These are phyloP conservation scores for Pseudozyma sp. DNA, from an alignment of 1,284 basidiomycete genomes.

Conservation along the genomic window DNA sequence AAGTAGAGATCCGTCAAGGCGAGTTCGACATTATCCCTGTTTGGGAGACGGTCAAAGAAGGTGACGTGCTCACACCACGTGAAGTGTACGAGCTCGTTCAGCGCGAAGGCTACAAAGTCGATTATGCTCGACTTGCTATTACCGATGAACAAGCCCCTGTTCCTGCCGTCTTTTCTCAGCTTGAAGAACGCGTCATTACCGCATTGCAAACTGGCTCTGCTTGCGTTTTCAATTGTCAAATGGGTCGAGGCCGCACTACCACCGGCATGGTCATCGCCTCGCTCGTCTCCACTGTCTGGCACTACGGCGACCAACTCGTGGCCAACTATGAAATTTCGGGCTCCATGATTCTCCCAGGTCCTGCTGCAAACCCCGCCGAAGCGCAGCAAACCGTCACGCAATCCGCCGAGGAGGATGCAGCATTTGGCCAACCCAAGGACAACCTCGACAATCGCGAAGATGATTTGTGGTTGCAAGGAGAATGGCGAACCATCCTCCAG, in stretches of 20 bases:
- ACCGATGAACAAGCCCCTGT: slow-evolving; percentile 69
- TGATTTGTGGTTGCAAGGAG: slow-evolving; percentile 75
- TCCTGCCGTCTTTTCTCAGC: slow-evolving; percentile 64
- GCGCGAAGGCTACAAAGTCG: slow-evolving; percentile 64
- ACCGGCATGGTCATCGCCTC: slow-evolving; percentile 68
- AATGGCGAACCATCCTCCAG: slow-evolving; percentile 96
- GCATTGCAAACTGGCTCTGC: slow-evolving; percentile 58
- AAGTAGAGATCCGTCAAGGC: slow-evolving; percentile 91
- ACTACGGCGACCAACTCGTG: slow-evolving; percentile 54
- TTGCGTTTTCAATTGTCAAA: slow-evolving; percentile 68
- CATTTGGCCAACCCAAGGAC: slow-evolving; percentile 45
- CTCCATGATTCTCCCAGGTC: slow-evolving; percentile 21
- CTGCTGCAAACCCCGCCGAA: slow-evolving; percentile 2
- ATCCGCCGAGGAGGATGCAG: slow-evolving; percentile 29
- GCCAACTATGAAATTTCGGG: slow-evolving; percentile 39
- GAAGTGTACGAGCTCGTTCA: slow-evolving; percentile 72
- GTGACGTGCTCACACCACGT: slow-evolving; percentile 91
- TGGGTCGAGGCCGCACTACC: slow-evolving; percentile 68
- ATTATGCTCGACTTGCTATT: slow-evolving; percentile 67
- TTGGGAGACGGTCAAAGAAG: slow-evolving; percentile 86
- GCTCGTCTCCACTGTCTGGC: slow-evolving; percentile 62
- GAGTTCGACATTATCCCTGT: slow-evolving; percentile 76
- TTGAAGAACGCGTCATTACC: slow-evolving; percentile 62
- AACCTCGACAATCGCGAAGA: slow-evolving; percentile 66
- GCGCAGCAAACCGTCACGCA: background rate